These are phyloP conservation scores for Kuraishia ogatae DNA, from an alignment of 805 yeast genomes.

Conservation along the genomic window DNA sequence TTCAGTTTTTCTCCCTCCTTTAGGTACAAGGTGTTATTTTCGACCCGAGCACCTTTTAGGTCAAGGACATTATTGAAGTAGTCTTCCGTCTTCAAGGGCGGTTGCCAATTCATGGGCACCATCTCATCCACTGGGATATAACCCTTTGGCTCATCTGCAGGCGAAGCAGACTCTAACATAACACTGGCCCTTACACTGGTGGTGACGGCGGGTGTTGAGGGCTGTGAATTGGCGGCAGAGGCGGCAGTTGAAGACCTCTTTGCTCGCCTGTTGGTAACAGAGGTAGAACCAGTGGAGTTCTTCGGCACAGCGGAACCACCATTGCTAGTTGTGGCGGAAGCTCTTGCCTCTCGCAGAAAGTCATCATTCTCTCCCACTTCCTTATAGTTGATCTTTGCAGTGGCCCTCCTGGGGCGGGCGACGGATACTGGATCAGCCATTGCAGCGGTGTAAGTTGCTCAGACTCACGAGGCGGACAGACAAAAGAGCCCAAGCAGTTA, in stretches of 20 bases:
- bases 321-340: neutral
- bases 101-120: conserved; percentile 45
- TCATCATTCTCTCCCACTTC: conserved; percentile 18
- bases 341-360: neutral
- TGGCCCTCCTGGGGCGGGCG: conserved; percentile 22
- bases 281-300: too few relatives aligned
- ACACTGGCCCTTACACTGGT: neutral
- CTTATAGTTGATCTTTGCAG: conserved; percentile 23
- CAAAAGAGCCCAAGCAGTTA: too few relatives aligned
- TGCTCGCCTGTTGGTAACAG: too few relatives aligned
- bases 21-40: conserved; percentile 27
- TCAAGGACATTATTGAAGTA: conserved; percentile 34
- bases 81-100: conserved; percentile 25
- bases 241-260: too few relatives aligned
- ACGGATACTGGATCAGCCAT: neutral
- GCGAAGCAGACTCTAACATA: neutral
- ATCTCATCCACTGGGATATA: conserved; percentile 21
- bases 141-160: conserved; percentile 6
- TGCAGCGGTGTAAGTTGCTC: too few relatives aligned
- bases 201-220: neutral
- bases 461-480: too few relatives aligned
- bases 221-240: too few relatives aligned
- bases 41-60: conserved; percentile 31
- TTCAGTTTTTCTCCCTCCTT: conserved; percentile 27
- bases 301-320: neutral